A percentile compares a stretch with the other conserved stretches of the same genome.
phyloP scores from a whole-genome alignment of 306 rosid genomes.

The Dryas octopetala region DNA sequence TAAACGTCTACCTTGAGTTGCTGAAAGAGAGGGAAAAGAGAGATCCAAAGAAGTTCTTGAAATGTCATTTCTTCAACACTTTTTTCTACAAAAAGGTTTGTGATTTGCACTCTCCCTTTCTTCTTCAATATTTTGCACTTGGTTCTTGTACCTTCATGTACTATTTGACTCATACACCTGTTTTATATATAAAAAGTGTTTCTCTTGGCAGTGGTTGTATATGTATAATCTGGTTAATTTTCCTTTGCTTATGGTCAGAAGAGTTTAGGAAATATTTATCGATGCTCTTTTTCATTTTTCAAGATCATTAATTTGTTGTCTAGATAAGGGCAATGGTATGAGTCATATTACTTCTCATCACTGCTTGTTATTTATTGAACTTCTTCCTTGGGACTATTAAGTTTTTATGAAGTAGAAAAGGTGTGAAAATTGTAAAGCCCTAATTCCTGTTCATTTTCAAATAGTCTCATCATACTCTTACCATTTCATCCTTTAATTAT shows the following conservation, averaged over 20 bases:
- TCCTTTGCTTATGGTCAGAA: neutral
- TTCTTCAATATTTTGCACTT: neutral
- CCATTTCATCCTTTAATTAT: neutral
- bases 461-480: neutral
- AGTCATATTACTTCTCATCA: neutral
- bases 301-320: neutral
- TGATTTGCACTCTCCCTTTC: constrained; percentile 19
- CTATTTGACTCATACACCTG: neutral
- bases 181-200: neutral
- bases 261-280: neutral
- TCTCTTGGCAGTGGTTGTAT: neutral
- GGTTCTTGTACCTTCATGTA: neutral
- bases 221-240: neutral
- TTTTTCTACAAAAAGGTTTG: constrained; percentile 92
- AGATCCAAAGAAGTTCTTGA: constrained; percentile 73
- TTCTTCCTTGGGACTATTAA: neutral
- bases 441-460: neutral
- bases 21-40: constrained; percentile 93
- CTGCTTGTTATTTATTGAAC: neutral
- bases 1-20: constrained; percentile 88
- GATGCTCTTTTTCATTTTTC: neutral
- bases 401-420: neutral
- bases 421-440: neutral
- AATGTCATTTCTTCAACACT: constrained; percentile 91
- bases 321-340: neutral